Evolutionary conservation across 1,284 basidiomycete genomes (phyloP), one percentile per base, ranked within the genome.

Genomic region (Fomitopsis schrenkii): DNA sequence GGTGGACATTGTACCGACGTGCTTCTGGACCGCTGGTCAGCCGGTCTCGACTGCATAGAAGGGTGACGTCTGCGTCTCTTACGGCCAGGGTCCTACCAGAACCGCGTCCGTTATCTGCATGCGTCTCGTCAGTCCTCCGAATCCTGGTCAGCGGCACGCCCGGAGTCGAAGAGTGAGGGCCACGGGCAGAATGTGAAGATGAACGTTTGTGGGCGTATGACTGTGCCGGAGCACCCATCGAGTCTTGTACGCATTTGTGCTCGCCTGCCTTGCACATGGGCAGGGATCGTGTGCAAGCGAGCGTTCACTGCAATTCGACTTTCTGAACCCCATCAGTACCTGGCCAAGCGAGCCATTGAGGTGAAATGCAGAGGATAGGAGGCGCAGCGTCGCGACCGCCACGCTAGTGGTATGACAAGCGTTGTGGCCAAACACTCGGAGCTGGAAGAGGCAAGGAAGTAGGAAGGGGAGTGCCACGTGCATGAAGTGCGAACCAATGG

Each of bases 401-500:
- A 30, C 33, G 36, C 52, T 38, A 53, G 33, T 22, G 14, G 26
- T 22, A 30, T 48, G 26, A 26, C 26, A 3, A 19, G 10, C 22
- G 46, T 28, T 5, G 48, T 33, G 28, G 48, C 28, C 5, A 14
- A n/a, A 46, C 45, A 46, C 45, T 53, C 8, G 2, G n/a, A 40
- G 14, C 52, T 35, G 17, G 15, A 54, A 38, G 38, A 38, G 52
- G 50, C 30, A 53, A 14, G 30, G 15, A 5, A 55, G 62, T 33
- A 58, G 55, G 61, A 61, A 55, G 46, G 57, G 53, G 55, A 54
- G 52, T 22, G 66, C 64, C 72, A 73, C 72, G 72, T 72, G 71
- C 70, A 64, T 68, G 64, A 58, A 28, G 50, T 26, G 58, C 5
- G 59, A 58, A 64, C 72, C 71, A 74, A 73, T 73, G 59, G 66